Base-by-base conservation (phyloP, 208 protist genomes). In the Endotrypanum monterogeii region DNA sequence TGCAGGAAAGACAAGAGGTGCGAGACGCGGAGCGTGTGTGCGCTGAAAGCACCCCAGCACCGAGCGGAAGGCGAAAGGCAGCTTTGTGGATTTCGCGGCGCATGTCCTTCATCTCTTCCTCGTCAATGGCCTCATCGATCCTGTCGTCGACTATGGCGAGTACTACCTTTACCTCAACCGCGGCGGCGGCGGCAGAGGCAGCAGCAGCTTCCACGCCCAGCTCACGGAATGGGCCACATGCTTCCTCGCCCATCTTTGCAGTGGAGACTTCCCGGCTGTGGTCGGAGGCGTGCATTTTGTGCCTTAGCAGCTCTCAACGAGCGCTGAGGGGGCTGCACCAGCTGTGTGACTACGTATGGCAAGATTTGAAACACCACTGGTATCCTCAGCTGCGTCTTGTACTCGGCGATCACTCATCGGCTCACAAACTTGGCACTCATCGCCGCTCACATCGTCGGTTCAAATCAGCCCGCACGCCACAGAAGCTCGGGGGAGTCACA, bases 341-440 rank as follows among this genome's bases (percentile, higher is more conserved):
- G 18, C 12, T 79, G 16, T 79, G 74, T 61, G 50, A 35, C 32
- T 79, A 74, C 48, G 60, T 79, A 16, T 79, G 74, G 74, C 54
- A 56, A 28, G 79, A 83, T 37, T 35, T 83, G 30, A 71, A 70
- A 57, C 4, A 79, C 6, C 79, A 83, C 61, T 83, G 79, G 79
- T 83, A 83, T 66, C 79, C 79, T 18, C 79, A 83, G 69, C 68
- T 83, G 63, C 73, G 71, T 3, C 63, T 83, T 25, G 79, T 83
- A 32, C 68, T 83, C 52, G 79, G 79, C 5, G 74, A 79, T 56
- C 74, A 70, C 68, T 79, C 74, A 1, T 74, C 58, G 18, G 74
- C 39, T 7, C 35, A 37, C 16, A 46, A 79, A 44, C 9, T 35
- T 20, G 51, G 28, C 30, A 63, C 52, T 28, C 23, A 14, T 5